Conservation (phyloP, 2,329 filamentous ascomycete genomes). For the Verticillium zaregamsianum region DNA sequence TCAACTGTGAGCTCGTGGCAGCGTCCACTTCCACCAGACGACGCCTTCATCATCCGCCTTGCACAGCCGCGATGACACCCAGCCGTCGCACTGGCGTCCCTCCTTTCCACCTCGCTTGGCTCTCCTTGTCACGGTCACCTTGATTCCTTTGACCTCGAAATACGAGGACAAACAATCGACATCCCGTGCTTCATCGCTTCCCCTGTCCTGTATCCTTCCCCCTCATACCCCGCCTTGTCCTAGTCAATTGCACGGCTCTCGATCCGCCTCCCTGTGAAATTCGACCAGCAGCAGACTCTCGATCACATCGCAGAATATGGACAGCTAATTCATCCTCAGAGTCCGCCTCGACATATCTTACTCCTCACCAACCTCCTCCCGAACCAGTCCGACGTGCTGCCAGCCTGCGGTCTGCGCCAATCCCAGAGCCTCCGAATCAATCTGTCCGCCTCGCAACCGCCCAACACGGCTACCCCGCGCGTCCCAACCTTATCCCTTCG, state of each 20-base stretch:
- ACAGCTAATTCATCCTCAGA: background rate
- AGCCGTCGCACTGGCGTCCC: background rate
- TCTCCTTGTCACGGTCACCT: background rate
- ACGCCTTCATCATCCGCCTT: background rate
- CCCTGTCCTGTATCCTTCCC: background rate
- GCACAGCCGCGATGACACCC: background rate
- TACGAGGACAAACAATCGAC: background rate
- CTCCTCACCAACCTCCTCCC: background rate
- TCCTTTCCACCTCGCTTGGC: background rate
- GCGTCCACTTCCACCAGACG: background rate
- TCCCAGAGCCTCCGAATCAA: background rate
- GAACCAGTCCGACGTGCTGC: background rate
- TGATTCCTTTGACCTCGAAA: background rate
- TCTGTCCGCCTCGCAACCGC: background rate
- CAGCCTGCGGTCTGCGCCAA: background rate
- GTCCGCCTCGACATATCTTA: background rate
- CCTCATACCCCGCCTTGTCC: background rate
- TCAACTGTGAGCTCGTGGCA: background rate
- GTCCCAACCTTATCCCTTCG: background rate
- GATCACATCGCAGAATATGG: background rate
- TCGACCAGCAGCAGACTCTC: background rate
- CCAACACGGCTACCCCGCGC: background rate
- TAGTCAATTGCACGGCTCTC: background rate
- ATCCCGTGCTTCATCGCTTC: background rate
- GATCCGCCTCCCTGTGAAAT: background rate